Base-by-base conservation (phyloP, 805 yeast genomes). In the Metschnikowia reukaufii region DNA sequence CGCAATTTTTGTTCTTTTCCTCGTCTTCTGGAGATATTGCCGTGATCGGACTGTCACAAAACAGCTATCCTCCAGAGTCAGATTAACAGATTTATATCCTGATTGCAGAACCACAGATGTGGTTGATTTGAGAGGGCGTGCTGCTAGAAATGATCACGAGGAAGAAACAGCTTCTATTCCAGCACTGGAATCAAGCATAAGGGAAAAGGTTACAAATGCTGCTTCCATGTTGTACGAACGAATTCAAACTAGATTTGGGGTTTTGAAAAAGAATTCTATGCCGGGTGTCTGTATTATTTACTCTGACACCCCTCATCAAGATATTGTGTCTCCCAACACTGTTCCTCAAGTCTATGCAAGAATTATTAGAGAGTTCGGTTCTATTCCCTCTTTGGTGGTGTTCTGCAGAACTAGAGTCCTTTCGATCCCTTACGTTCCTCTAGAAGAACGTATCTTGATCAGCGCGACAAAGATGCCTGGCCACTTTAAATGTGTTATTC, bases 21-120 rank as follows among this genome's bases (percentile, higher is more conserved):
- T 79, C 33, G 36, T 62, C 4, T 63, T 69, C 46, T 79, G 83
- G 84, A 66, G 80, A 56, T 77, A 77, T 74, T 65, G 65, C 38
- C 63, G 81, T 40, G 59, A 69, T 30, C 61, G 65, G 50, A 69
- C 72, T 42, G 68, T 74, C 23, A 61, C 67, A 35, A 58, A 68
- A 31, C 79, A 77, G 42, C 61, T 62, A 39, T 51, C 54, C 15
- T 51, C 64, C 6, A 61, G 73, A 48, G 61, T 67, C n/a, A 61
- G 62, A 42, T 56, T 73, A 18, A 56, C 61, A 17, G 73, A 70
- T 15, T 18, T 76, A 9, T 73, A 63, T 47, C 68, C 68, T 0
- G 47, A 44, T 13, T 57, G 56, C 45, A 62, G 60, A 27, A 48
- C 39, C 8, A 12, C 37, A 3, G 51, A 44, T 8, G 55, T 55